phyloP scores from a whole-genome alignment of 1,284 basidiomycete species.

The Vanrija pseudolonga region DNA sequence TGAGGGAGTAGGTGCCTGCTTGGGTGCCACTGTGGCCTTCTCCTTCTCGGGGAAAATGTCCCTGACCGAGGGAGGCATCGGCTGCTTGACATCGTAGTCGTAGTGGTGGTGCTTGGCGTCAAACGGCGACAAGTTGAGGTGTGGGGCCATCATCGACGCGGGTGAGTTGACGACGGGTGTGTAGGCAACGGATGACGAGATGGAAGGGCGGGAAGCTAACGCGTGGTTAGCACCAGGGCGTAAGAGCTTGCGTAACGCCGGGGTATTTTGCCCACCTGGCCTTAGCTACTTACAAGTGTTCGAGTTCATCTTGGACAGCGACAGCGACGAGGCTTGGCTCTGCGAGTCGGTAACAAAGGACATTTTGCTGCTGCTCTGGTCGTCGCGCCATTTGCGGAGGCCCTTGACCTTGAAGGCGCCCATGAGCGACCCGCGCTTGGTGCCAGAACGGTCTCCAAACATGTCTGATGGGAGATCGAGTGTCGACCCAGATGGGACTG shows the following conservation, averaged over 20 bases:
- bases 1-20: not conserved
- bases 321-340: not conserved
- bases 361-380: constrained; percentile 6
- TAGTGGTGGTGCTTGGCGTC: not conserved
- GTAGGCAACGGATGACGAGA: constrained; percentile 5
- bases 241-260: not conserved
- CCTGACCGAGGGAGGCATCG: not conserved
- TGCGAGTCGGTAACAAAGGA: constrained; percentile 6
- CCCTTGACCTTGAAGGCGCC: constrained; percentile 24
- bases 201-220: constrained; percentile 6
- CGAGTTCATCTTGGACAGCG: constrained; percentile 9
- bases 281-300: constrained; percentile 10
- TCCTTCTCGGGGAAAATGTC: not conserved
- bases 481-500: constrained; percentile 21
- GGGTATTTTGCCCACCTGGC: not conserved
- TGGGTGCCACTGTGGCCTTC: not conserved
- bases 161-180: not conserved
- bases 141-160: not conserved
- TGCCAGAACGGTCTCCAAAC: constrained; percentile 10
- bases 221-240: not conserved
- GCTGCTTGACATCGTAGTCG: constrained; percentile 1
- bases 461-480: constrained; percentile 22
- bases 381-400: constrained; percentile 16
- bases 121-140: constrained; percentile 1
- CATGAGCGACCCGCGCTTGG: constrained; percentile 27